Evolutionary conservation across 495 filamentous ascomycete species (phyloP), one percentile per base, ranked within the genome.

Genomic region (Daldinia concentrica): DNA sequence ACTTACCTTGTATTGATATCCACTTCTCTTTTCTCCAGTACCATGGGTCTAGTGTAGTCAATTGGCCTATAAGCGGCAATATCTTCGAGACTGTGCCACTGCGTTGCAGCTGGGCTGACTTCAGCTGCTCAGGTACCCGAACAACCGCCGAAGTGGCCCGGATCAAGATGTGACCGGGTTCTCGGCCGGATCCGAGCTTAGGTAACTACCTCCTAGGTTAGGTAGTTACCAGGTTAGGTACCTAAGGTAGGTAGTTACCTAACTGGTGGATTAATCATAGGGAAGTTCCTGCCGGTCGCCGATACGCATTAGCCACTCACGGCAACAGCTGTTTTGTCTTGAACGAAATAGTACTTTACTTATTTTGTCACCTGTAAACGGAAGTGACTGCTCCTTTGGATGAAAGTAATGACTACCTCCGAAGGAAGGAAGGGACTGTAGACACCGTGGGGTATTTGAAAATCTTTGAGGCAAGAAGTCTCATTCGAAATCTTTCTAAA

Each of bases 1-100:
- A 36, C 34, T 3, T 36, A 14, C 30, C 30, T 32, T 58, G 29
- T 54, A 65, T 61, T 61, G 56, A 65, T 65, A 71, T 71, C 62
- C 68, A 55, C 55, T 48, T 71, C 24, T 9, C 55, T 37, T 32
- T 29, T 32, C 51, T 1, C 12, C 19, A 41, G 34, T 15, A 43
- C 14, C 15, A 34, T 34, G 12, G 41, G 34, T 26, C 12, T 11
- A 27, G 41, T 45, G 17, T 19, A 17, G 5, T 41, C 2, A 17
- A 41, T 41, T 41, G 6, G 8, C 15, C 39, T 41, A 41, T 41
- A 41, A 41, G 6, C n/a, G 39, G 7, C 1, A 24, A 17, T 48
- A 24, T 48, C 43, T 24, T 48, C 24, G 17, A 22, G 11, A 2
- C 43, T 48, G 43, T 24, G 43, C 43, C 43, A 24, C 19, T 2